These are phyloP conservation scores for Alternaria dauci DNA, from an alignment of 2,329 filamentous ascomycete genomes.

Conservation along the genomic window DNA sequence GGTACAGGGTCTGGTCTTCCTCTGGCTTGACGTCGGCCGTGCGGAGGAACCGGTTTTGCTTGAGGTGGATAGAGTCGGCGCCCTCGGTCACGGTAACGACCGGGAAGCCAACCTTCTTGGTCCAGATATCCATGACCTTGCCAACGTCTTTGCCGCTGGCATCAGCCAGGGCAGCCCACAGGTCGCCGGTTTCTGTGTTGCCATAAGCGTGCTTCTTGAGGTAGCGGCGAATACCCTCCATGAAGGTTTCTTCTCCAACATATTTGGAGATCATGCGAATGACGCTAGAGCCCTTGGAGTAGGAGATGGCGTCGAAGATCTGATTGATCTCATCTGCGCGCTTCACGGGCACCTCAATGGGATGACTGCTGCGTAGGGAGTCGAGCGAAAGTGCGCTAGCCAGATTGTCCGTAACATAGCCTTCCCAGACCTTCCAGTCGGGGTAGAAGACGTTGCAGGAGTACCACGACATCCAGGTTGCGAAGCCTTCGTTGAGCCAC, in stretches of 20 bases:
- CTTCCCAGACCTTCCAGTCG: slow-evolving; percentile 98
- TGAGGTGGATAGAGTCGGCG: slow-evolving; percentile 79
- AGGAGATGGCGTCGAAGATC: slow-evolving; percentile 97
- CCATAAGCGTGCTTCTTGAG: slow-evolving; percentile 97
- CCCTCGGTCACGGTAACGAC: slow-evolving; percentile 85
- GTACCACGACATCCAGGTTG: slow-evolving; percentile 93
- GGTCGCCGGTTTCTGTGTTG: slow-evolving; percentile 88
- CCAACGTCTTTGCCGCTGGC: slow-evolving; percentile 92
- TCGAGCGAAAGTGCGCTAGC: slow-evolving; percentile 88
- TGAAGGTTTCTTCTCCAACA: slow-evolving; percentile 88
- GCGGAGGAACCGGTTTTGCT: slow-evolving; percentile 93
- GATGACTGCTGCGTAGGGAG: slow-evolving; percentile 91
- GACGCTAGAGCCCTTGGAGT: slow-evolving; percentile 95
- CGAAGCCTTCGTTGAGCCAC: slow-evolving; percentile 95
- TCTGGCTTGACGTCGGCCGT: slow-evolving; percentile 94
- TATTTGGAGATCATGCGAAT: slow-evolving; percentile 97
- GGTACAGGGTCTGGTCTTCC: slow-evolving; percentile 87
- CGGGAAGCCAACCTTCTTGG: slow-evolving; percentile 93
- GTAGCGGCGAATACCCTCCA: slow-evolving; percentile 89
- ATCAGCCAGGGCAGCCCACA: slow-evolving; percentile 87
- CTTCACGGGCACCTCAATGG: slow-evolving; percentile 96
- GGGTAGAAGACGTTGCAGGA: slow-evolving; percentile 95
- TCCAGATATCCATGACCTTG: slow-evolving; percentile 94
- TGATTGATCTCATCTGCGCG: slow-evolving; percentile 96
- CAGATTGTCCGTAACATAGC: slow-evolving; percentile 91